phyloP scores from a whole-genome alignment of 768 basidiomycete species.

The Suillus paluster region DNA sequence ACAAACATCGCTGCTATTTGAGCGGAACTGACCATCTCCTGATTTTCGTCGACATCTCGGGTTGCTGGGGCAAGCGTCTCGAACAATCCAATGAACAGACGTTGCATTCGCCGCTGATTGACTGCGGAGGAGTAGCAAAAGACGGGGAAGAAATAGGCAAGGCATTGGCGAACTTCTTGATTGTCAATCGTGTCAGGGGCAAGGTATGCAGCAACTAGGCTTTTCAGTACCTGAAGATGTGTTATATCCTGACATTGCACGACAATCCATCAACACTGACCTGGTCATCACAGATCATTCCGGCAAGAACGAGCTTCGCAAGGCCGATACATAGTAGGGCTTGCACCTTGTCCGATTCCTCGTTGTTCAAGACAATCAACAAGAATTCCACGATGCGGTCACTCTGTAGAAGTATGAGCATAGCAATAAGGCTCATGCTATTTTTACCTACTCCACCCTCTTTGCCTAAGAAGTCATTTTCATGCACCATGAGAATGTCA shows the following conservation, averaged over 20 bases:
- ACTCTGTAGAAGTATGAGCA: conserved; percentile 33
- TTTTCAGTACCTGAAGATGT: conserved; percentile 46
- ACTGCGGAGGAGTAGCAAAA: conserved; percentile 80
- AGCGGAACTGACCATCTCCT: conserved; percentile 71
- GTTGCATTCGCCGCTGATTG: conserved; percentile 77
- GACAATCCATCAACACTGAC: conserved; percentile 44
- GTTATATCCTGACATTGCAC: neutral
- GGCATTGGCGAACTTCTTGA: conserved; percentile 81
- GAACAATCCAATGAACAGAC: conserved; percentile 73
- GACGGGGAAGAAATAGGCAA: conserved; percentile 84
- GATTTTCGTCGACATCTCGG: conserved; percentile 69
- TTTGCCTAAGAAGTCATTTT: conserved; percentile 61
- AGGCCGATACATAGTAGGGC: conserved; percentile 79
- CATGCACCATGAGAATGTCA: conserved; percentile 87
- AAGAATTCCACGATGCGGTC: conserved; percentile 72
- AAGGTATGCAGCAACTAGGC: conserved; percentile 66
- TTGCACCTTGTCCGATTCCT: conserved; percentile 67
- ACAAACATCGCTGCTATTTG: conserved; percentile 81
- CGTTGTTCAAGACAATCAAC: conserved; percentile 51
- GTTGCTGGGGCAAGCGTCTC: conserved; percentile 60
- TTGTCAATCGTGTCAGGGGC: conserved; percentile 83
- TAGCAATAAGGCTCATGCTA: neutral
- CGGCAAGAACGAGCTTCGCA: conserved; percentile 83
- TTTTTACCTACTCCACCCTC: conserved; percentile 37
- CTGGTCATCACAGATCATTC: conserved; percentile 71